These are phyloP conservation scores for Raffaelea deltoideospora DNA, from an alignment of 2,329 filamentous ascomycete genomes.

Conservation along the genomic window DNA sequence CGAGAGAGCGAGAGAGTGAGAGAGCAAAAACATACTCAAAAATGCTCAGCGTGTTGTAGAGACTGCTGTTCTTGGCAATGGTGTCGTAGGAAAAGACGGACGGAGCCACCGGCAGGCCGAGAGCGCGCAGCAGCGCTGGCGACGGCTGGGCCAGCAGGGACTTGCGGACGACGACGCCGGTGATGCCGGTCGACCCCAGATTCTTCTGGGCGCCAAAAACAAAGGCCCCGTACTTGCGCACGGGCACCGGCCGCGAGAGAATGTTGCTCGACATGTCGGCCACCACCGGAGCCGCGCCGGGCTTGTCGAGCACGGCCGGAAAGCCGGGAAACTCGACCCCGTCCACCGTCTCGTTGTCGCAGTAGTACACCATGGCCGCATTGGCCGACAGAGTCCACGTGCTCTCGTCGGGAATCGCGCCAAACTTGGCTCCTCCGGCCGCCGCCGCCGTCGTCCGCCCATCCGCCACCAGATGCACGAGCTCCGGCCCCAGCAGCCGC, in stretches of 20 bases:
- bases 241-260: constrained; percentile 61
- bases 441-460: constrained; percentile 28
- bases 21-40: constrained; percentile 47
- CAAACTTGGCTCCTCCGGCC: constrained; percentile 80
- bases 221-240: constrained; percentile 66
- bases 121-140: constrained; percentile 52
- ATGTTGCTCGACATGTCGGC: constrained; percentile 95
- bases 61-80: constrained; percentile 80
- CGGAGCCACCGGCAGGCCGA: constrained; percentile 65
- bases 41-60: constrained; percentile 93
- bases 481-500: constrained; percentile 59
- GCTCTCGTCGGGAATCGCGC: constrained; percentile 61
- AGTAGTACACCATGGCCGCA: constrained; percentile 70
- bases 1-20: neutral
- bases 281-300: constrained; percentile 56
- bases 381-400: constrained; percentile 59
- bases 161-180: constrained; percentile 75
- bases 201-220: constrained; percentile 97
- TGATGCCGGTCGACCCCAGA: constrained; percentile 71
- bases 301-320: constrained; percentile 47
- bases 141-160: constrained; percentile 60
- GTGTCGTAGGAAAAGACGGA: constrained; percentile 71
- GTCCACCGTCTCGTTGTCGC: constrained; percentile 89
- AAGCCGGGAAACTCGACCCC: constrained; percentile 77
- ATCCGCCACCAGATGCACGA: constrained; percentile 54